A percentile compares a stretch with the other conserved stretches of the same genome.
Evolutionary conservation across 805 yeast genomes (phyloP).

Genomic region (Saccharomycopsis sp.): DNA sequence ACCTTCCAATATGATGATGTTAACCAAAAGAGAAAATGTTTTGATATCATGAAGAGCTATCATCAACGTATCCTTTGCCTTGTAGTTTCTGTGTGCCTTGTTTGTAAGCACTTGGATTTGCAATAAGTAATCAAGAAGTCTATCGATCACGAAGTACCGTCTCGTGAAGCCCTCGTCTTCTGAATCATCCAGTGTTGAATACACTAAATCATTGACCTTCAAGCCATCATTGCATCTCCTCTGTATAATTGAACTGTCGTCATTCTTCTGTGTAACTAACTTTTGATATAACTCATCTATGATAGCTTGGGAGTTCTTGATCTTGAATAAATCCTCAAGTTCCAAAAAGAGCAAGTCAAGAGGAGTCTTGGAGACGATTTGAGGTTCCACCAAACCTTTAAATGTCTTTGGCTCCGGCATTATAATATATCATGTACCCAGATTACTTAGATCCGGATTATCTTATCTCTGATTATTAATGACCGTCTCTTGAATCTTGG

Average conservation of each 20-base stretch:
- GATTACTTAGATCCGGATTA: no score
- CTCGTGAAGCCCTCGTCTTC: slow-evolving; percentile 9
- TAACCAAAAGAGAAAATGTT: slow-evolving; percentile 57
- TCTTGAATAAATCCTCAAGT: slow-evolving; percentile 21
- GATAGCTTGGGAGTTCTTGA: slow-evolving; percentile 14
- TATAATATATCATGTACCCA: no score
- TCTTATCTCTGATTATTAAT: no score
- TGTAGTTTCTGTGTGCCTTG: slow-evolving; percentile 24
- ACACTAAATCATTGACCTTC: not conserved
- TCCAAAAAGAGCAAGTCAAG: slow-evolving; percentile 30
- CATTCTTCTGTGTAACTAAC: not conserved
- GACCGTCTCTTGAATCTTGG: no score
- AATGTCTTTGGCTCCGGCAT: slow-evolving; percentile 1
- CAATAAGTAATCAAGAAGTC: slow-evolving; percentile 32
- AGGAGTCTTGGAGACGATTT: slow-evolving; percentile 27
- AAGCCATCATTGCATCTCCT: not conserved
- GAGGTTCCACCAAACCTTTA: slow-evolving; percentile 23
- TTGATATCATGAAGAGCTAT: slow-evolving; percentile 85
- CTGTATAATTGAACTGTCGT: not conserved
- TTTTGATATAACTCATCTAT: slow-evolving; percentile 7
- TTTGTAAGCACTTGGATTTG: slow-evolving; percentile 35
- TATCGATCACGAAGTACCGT: slow-evolving; percentile 29
- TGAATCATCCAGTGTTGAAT: slow-evolving; percentile 1
- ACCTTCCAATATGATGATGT: slow-evolving; percentile 62
- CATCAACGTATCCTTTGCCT: slow-evolving; percentile 37